These are phyloP conservation scores for Darksidea phi DNA, from an alignment of 495 filamentous ascomycete genomes.

Conservation along the genomic window DNA sequence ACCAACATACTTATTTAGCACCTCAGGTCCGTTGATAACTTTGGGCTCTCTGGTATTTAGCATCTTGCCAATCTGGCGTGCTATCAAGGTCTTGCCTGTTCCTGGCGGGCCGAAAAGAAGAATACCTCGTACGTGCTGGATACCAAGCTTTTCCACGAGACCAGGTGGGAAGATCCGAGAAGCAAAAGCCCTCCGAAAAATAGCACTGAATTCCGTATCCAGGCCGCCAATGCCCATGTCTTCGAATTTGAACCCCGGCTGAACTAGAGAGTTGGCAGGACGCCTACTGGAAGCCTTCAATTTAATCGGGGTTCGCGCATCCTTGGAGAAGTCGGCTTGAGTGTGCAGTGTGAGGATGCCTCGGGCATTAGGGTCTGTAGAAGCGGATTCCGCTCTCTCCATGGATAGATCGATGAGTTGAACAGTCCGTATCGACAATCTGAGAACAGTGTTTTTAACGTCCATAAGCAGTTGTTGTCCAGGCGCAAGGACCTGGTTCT, in stretches of 20 bases:
- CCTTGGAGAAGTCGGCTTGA: slow-evolving; percentile 81
- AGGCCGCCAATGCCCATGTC: slow-evolving; percentile 98
- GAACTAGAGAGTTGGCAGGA: slow-evolving; percentile 88
- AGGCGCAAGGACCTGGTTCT: slow-evolving; percentile 86
- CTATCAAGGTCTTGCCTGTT: slow-evolving; percentile 97
- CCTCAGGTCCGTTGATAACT: slow-evolving; percentile 96
- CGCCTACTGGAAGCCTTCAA: slow-evolving; percentile 79
- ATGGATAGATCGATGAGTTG: slow-evolving; percentile 77
- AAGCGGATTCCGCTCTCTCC: slow-evolving; percentile 52
- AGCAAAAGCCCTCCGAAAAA: slow-evolving; percentile 94
- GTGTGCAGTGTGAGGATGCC: slow-evolving; percentile 80
- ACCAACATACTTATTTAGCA: slow-evolving; percentile 96
- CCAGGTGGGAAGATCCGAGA: slow-evolving; percentile 95
- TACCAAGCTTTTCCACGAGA: slow-evolving; percentile 86
- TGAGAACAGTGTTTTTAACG: slow-evolving; percentile 69
- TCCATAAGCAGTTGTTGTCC: slow-evolving; percentile 87
- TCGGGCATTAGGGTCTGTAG: slow-evolving; percentile 56
- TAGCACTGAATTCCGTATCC: slow-evolving; percentile 89
- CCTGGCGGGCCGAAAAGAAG: slow-evolving; percentile 91
- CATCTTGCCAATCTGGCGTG: slow-evolving; percentile 97
- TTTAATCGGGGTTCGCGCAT: slow-evolving; percentile 71
- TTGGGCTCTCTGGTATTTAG: slow-evolving; percentile 94
- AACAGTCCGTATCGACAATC: slow-evolving; percentile 76
- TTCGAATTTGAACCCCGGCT: slow-evolving; percentile 95
- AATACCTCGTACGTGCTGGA: slow-evolving; percentile 96